Base-by-base conservation (phyloP, 2,329 filamentous ascomycete genomes). In the Aspergillus latus region DNA sequence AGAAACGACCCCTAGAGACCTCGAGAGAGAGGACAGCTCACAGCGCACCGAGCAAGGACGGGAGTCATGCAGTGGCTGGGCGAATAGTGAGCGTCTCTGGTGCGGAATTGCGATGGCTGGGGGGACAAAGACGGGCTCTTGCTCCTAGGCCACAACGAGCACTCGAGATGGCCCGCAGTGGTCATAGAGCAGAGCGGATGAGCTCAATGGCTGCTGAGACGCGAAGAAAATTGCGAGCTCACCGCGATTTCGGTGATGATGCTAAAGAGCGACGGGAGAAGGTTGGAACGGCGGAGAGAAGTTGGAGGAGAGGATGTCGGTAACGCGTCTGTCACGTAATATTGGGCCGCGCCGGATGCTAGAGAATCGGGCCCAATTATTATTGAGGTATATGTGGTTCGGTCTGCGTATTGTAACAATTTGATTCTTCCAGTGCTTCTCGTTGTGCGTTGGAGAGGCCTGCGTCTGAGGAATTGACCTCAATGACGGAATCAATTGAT, bases 21-120 rank as follows among this genome's bases (percentile, higher is more conserved):
- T 46, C 30, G 47, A 50, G 47, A 54, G 52, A 46, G 50, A 48
- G 44, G 52, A 57, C 45, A 59, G 50, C 53, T 55, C 51, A 51
- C 53, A 59, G 55, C 56, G 56, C 53, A 49, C 40, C 15, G 47
- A 49, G 42, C 44, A 49, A 32, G 44, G 57, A 50, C 57, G 53
- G 50, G 57, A 60, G 47, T 42, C 57, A 60, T 49, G 58, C 56
- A 62, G 69, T 70, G 70, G 70, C 68, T 72, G 69, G 70, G 63
- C 64, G 56, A 67, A 66, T 37, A 37, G 34, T 66, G 49, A 59
- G 53, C 49, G 52, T 58, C 56, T 45, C 39, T 34, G 49, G 49
- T 30, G 59, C 58, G 66, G 68, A 75, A 75, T 69, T 73, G 58
- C 57, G 72, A 75, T 72, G 73, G 73, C 73, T 75, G 73, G 73